These are phyloP conservation scores for Nicotiana sylvestris DNA, from an alignment of 257 asterid genomes.

Conservation along the genomic window DNA sequence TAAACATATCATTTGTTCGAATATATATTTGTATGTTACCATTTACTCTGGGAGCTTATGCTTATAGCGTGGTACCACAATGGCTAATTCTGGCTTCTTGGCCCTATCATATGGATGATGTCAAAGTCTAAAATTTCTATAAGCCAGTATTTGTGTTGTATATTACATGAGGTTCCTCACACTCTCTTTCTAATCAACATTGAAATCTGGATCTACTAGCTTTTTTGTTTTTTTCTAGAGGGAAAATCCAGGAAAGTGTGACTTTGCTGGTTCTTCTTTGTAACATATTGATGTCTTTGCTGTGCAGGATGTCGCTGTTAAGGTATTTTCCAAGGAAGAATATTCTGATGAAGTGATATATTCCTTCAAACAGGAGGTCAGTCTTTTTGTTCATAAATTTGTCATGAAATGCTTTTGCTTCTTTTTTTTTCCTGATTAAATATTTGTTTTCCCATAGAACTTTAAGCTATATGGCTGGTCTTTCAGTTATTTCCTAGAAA, in stretches of 20 bases:
- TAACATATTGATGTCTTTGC: conserved; percentile 10
- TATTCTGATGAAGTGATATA: conserved; percentile 74
- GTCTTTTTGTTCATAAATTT: conserved; percentile 17
- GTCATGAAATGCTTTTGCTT: not conserved
- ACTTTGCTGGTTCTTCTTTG: conserved; percentile 4
- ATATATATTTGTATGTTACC: not conserved
- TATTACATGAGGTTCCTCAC: not conserved
- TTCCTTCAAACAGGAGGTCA: conserved; percentile 91
- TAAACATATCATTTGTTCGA: not conserved
- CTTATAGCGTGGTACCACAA: not conserved
- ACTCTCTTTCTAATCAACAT: not conserved
- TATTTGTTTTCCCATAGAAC: not conserved
- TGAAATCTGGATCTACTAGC: not conserved
- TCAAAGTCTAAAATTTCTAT: not conserved
- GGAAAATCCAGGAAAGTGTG: not conserved
- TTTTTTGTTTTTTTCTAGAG: not conserved
- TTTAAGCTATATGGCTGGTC: not conserved
- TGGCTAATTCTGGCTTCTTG: not conserved
- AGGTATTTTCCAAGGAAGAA: conserved; percentile 81
- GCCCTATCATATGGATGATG: not conserved
- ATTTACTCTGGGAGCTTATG: not conserved
- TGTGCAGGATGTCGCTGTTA: conserved; percentile 93
- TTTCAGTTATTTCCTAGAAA: not conserved
- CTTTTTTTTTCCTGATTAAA: not conserved
- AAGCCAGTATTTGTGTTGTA: not conserved